Base-by-base conservation (phyloP, 106 monocot genomes). In the Platanthera zijinensis region DNA sequence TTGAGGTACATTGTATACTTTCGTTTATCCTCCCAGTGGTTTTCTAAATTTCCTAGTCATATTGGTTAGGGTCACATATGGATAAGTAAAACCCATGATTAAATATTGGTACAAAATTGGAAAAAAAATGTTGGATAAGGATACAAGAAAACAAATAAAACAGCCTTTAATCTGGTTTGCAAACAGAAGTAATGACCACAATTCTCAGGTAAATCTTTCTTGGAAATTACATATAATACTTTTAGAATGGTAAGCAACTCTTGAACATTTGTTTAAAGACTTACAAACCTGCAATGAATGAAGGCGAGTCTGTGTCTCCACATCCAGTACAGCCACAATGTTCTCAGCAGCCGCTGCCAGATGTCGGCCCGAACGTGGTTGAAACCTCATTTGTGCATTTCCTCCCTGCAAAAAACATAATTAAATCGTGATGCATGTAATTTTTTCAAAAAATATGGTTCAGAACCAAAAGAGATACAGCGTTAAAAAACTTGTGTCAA, bases 271-370 rank as follows among this genome's bases (percentile, higher is more conserved):
- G 64, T 7, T 2, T 14, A 21, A 46, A 46, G 48, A 70, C n/a
- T 17, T 46, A 70, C 5, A 70, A 75, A 85, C 85, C 85, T 79
- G 79, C 49, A 85, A 82, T 45, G 72, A 75, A 63, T 82, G 82
- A 28, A 69, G 14, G 73, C 85, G 69, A 46, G 52, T 46, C 45
- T 85, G 85, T 0, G 85, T 85, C 68, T 85, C 85, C 50, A 82
- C 82, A 76, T 85, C 85, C 62, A 85, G 19, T 50, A 85, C 76
- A 21, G 76, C 71, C 5, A 85, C 82, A 15, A 73, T 18, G 77
- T 87, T 93, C 50, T 93, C 92, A 48, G 85, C 77, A 74, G 89
- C 92, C 30, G 87, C 82, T 71, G 92, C 92, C 75, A 93, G 92
- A 76, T 84, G 87, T 81, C 87, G 72, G 21, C 92, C 92, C 13